A percentile compares a stretch with the other conserved stretches of the same genome.
These are phyloP conservation scores for Dioszegia hungarica DNA, from an alignment of 768 basidiomycete genomes.

Conservation along the genomic window DNA sequence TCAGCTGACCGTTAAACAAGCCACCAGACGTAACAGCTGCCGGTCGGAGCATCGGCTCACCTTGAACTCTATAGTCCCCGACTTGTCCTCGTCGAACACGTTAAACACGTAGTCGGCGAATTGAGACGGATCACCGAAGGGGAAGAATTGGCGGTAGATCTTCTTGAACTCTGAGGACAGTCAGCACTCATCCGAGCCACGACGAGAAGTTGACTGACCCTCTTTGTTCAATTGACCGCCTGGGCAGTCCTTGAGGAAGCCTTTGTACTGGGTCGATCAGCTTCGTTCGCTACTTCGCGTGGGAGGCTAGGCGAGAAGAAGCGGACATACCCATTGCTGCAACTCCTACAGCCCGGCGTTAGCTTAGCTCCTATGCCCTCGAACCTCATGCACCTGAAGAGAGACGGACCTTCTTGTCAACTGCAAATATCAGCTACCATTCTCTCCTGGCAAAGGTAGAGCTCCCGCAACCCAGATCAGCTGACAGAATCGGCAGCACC, in stretches of 20 bases:
- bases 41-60: conserved; percentile 53
- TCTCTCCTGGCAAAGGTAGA: too few relatives aligned
- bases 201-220: conserved; percentile 18
- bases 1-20: too few relatives aligned
- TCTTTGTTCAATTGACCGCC: conserved; percentile 92
- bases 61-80: conserved; percentile 88
- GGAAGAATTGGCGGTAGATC: conserved; percentile 99
- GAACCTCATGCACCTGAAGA: neutral
- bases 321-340: conserved; percentile 44
- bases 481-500: too few relatives aligned
- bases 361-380: conserved; percentile 1
- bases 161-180: conserved; percentile 69
- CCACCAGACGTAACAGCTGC: too few relatives aligned
- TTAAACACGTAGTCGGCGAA: conserved; percentile 99
- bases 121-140: conserved; percentile 93
- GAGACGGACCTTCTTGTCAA: conserved; percentile 46
- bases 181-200: neutral
- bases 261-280: conserved; percentile 74
- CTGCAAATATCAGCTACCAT: conserved; percentile 16
- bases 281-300: conserved; percentile 8
- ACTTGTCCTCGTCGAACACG: conserved; percentile 53
- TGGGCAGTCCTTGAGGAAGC: conserved; percentile 97
- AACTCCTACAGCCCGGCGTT: conserved; percentile 30
- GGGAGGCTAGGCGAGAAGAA: conserved; percentile 2
- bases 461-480: too few relatives aligned